Evolutionary conservation across 176 grass and related monocot genomes (phyloP), one percentile per base, ranked within the genome.

Genomic region (Aegilops sharonensis): DNA sequence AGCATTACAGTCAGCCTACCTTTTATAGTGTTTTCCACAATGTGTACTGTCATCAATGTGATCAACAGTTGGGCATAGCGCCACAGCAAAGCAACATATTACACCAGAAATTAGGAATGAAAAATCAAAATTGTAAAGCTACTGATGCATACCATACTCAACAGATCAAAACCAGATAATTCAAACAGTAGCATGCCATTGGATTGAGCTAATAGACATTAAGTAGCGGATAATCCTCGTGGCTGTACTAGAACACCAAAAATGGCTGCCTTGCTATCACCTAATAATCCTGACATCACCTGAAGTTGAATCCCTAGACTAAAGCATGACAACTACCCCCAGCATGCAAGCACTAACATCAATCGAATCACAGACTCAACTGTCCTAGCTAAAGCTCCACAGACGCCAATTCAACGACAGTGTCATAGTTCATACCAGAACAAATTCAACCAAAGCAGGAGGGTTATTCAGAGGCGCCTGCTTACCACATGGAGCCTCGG

Each of bases 401-500:
- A 18, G 15, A 54, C 50, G 50, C 15, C 50, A 54, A 54, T 54
- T 54, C 50, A 54, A 54, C 15, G 50, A 6, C 50, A 54, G 50
- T 54, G 50, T 54, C 14, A 54, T 54, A 18, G 50, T 54, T 54
- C 50, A 18, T 54, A 54, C 50, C 50, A 54, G 15, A 54, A 54
- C 50, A 54, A 54, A 17, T 54, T 54, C 39, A 21, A 36, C 8
- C 68, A 23, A 62, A 64, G 8, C 7, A 35, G 66, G 32, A 73
- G 14, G 21, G 60, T 60, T 32, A 80, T 14, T 31, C 9, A 27
- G n/a, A 54, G 40, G 8, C 29, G 13, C 18, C 3, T 14, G 79
- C 72, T 87, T 88, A 98, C 95, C 95, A 98, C 95, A 98, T 98
- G 88, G 91, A 94, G 34, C 93, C 90, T 10, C 95, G 88, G 88